Evolutionary conservation across 1,284 basidiomycete species (phyloP).

Genomic region (Psilocybe mexicana): DNA sequence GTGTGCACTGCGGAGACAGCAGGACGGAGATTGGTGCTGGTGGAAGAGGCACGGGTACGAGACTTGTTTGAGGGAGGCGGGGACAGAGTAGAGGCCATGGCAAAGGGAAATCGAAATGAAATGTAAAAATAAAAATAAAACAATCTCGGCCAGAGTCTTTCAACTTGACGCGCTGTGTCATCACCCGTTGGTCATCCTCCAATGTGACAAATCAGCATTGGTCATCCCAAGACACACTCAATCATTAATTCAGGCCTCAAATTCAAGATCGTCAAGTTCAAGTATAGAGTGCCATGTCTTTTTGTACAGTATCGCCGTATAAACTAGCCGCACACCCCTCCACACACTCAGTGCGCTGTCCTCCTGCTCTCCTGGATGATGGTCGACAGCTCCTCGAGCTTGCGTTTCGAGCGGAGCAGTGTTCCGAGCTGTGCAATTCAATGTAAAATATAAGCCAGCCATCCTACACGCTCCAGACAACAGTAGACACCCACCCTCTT

Average conservation of each 20-base stretch:
- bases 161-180: not conserved
- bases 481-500: slow-evolving; percentile 75
- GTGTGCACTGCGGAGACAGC: slow-evolving; percentile 45
- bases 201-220: slow-evolving; percentile 15
- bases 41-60: slow-evolving; percentile 62
- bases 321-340: not conserved
- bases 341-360: slow-evolving; percentile 54
- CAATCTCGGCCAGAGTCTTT: not conserved
- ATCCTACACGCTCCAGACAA: slow-evolving; percentile 2
- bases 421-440: slow-evolving; percentile 79
- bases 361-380: slow-evolving; percentile 93
- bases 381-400: slow-evolving; percentile 90
- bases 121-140: not conserved
- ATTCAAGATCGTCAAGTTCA: not conserved
- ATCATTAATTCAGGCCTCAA: too few species aligned
- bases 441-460: slow-evolving; percentile 7
- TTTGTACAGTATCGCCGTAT: not conserved
- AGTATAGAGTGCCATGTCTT: not conserved
- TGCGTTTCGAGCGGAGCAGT: slow-evolving; percentile 94
- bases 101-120: not conserved
- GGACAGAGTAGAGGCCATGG: slow-evolving; percentile 27
- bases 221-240: not conserved
- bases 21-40: slow-evolving; percentile 48
- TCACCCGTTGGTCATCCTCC: not conserved
- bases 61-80: slow-evolving; percentile 30